A percentile compares a stretch with the other conserved stretches of the same genome.
Conservation (phyloP, 2,329 filamentous ascomycete genomes). For the Coleophoma cylindrospora region DNA sequence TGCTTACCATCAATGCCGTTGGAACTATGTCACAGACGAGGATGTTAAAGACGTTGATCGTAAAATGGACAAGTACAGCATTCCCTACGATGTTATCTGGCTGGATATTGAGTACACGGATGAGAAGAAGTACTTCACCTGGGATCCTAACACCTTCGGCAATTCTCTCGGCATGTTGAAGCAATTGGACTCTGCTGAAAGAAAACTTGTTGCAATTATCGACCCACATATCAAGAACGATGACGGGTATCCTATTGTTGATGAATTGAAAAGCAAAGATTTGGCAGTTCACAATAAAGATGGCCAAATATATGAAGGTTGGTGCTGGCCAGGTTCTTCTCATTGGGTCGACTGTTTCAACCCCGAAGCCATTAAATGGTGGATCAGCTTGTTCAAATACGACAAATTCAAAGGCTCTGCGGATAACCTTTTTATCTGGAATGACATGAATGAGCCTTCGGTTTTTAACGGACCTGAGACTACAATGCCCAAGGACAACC, state of each 20-base stretch:
- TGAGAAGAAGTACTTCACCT: conserved; percentile 97
- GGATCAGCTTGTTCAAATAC: conserved; percentile 84
- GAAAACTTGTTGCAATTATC: conserved; percentile 91
- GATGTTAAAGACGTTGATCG: conserved; percentile 95
- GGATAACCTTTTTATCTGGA: conserved; percentile 92
- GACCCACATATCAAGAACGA: conserved; percentile 97
- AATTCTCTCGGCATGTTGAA: conserved; percentile 85
- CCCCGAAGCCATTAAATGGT: conserved; percentile 87
- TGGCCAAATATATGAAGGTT: conserved; percentile 83
- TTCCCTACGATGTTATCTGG: conserved; percentile 99
- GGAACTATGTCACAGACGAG: conserved; percentile 97
- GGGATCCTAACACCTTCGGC: conserved; percentile 83
- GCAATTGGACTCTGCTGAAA: conserved; percentile 76
- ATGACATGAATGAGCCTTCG: conserved; percentile 99
- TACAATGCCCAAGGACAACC: conserved; percentile 97
- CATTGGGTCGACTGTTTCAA: conserved; percentile 97
- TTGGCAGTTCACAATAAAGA: conserved; percentile 89
- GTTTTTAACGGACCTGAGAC: conserved; percentile 98
- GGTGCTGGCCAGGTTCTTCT: conserved; percentile 98
- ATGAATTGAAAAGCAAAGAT: conserved; percentile 79
- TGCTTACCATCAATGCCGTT: conserved; percentile 94
- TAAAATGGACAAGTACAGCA: conserved; percentile 91
- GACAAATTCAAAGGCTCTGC: conserved; percentile 80
- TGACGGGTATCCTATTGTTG: conserved; percentile 68
- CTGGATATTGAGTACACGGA: conserved; percentile 97